Base-by-base conservation (phyloP, 768 basidiomycete species). In the Coprinellus aureogranulatus region DNA sequence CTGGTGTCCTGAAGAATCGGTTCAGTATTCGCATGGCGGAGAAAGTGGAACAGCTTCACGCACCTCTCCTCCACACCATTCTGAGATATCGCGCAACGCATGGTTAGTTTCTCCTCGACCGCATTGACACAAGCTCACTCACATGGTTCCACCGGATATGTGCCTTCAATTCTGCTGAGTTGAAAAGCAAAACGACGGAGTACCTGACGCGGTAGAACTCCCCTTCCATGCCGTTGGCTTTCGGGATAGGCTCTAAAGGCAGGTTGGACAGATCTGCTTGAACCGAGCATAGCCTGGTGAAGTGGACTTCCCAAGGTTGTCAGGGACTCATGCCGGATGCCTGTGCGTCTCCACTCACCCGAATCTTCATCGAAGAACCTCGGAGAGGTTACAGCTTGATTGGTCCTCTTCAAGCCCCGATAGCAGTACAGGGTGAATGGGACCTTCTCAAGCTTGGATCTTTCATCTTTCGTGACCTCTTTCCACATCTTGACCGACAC, bases 91-190 rank as follows among this genome's bases (percentile, higher is more conserved):
- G n/a, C n/a, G n/a, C n/a, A n/a, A n/a, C n/a, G 20, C 44, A 45
- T 45, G 44, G 9, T 22, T 23, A 23, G 22, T 45, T 45, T 10
- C 12, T 22, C 11, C 18, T 2, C 18, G 11, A 46, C 5, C 11
- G 18, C 44, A 46, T 23, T 46, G 16, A 46, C 2, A 46, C 18
- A 23, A 11, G 16, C 11, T 2, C 16, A n/a, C 47, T 49, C 26
- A 49, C 47, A 30, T 81, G 78, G 44, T 59, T 66, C 81, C 81
- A 82, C 9, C 69, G 64, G 18, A 80, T 70, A 41, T 78, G 75
- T 0, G 79, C 79, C 54, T 78, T 73, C n/a, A 81, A 48, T 49
- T 82, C 80, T 0, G 80, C 78, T 40, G 73, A 46, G 0, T 81
- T 81, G 40, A 79, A 76, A 51, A 68, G 70, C 51, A 82, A 59